Base-by-base conservation (phyloP, 169 alveolate species). In the Theileria parva region DNA sequence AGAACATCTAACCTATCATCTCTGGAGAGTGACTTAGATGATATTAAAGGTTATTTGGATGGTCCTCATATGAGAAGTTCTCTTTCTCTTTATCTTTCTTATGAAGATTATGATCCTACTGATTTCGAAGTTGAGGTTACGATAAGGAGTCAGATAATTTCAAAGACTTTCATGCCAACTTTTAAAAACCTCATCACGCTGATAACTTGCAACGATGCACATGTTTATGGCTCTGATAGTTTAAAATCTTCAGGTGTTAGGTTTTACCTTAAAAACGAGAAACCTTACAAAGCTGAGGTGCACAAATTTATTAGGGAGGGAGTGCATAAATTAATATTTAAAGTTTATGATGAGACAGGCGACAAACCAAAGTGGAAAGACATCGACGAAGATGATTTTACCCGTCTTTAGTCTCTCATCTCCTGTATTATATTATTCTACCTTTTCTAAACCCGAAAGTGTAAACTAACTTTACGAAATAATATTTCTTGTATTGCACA, bases 221-320 rank as follows among this genome's bases (percentile, higher is more conserved):
- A 4, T 2, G 51, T 63, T 15, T 8, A 44, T 13, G 53, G 53
- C 8, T 44, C 53, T 44, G 2, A 1, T 1, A 44, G 53, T 44
- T 39, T 25, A 0, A 0, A 2, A n/a, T 63, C 71, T 15, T 32
- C 50, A 15, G 71, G 71, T 21, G 71, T 63, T 39, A 63, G 7
- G 6, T 63, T 63, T 21, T 63, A n/a, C 71, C 17, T 63, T 8
- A 63, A 63, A 34, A 13, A 63, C 39, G 11, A 39, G 0, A 39
- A 19, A 5, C 71, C 71, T 19, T 63, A 63, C 71, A 63, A 63
- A 34, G 71, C 71, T 15, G 71, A 63, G 50, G 53, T 63, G 0
- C 50, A 28, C 28, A n/a, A 13, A 15, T 4, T 2, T 15, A 34
- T 21, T 21, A 7, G 51, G 39, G 50, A 6, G 1, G 71, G 71